Conservation (phyloP, 208 protist species). For the Trypanosoma melophagium region DNA sequence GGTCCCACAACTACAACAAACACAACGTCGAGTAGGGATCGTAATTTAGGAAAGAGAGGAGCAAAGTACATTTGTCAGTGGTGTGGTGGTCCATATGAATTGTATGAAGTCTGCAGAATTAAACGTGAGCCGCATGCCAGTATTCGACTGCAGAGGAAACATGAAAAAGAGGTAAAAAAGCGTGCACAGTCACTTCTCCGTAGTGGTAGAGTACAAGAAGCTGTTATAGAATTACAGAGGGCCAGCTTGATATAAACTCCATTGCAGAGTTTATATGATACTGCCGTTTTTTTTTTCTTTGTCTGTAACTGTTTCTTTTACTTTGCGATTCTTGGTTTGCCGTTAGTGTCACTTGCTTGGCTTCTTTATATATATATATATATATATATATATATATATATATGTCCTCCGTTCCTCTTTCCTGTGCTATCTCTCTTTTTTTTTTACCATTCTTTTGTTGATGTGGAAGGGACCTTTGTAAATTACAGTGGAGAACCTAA, state of each 20-base stretch:
- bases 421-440: background rate
- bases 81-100: slow-evolving; percentile 39
- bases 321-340: background rate
- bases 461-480: too few relatives aligned
- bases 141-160: slow-evolving; percentile 37
- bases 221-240: slow-evolving; percentile 31
- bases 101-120: slow-evolving; percentile 29
- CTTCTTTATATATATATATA: background rate
- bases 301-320: background rate
- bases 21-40: too few relatives aligned
- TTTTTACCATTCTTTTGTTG: background rate
- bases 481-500: too few relatives aligned
- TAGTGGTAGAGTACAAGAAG: slow-evolving; percentile 42
- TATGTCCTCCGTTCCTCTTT: background rate
- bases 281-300: background rate
- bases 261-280: too few relatives aligned
- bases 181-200: slow-evolving; percentile 43
- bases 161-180: slow-evolving; percentile 54
- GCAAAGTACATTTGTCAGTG: slow-evolving; percentile 27
- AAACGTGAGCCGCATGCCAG: slow-evolving; percentile 29
- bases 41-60: too few relatives aligned
- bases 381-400: slow-evolving; percentile 13
- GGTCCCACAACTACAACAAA: too few relatives aligned
- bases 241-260: slow-evolving; percentile 10
- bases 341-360: background rate